Evolutionary conservation across 2,329 filamentous ascomycete species (phyloP).

Genomic region (Arthrobotrys musiformis): DNA sequence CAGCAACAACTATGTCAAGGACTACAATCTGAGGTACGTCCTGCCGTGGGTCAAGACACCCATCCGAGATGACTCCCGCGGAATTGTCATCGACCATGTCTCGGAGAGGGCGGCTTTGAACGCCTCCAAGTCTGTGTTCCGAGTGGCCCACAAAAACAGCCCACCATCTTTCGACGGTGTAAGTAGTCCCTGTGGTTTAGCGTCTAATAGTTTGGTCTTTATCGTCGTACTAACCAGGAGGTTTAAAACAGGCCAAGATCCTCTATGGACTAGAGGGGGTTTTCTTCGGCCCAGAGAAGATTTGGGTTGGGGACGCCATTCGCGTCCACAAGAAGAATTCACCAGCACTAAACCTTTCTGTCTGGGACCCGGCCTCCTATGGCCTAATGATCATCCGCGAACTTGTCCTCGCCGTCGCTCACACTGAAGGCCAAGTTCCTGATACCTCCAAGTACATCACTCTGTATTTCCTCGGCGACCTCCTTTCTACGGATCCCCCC

Average conservation of each 20-base stretch:
- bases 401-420: not conserved
- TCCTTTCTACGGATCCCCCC: conserved; percentile 25
- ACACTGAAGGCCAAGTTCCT: not conserved
- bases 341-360: conserved; percentile 3
- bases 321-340: conserved; percentile 15
- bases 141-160: not conserved
- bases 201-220: not conserved
- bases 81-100: conserved; percentile 22
- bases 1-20: conserved; percentile 13
- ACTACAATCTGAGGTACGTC: conserved; percentile 27
- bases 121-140: not conserved
- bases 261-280: conserved; percentile 9
- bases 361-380: conserved; percentile 44
- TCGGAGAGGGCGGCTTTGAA: conserved; percentile 7
- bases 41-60: conserved; percentile 38
- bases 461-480: conserved; percentile 28
- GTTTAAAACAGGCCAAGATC: conserved; percentile 13
- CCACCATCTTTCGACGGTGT: conserved; percentile 8
- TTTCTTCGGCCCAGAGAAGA: conserved; percentile 44
- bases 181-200: not conserved
- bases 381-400: conserved; percentile 29
- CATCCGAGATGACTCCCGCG: not conserved
- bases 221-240: not conserved
- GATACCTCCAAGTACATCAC: not conserved
- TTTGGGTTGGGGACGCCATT: conserved; percentile 37